A percentile compares a stretch with the other conserved stretches of the same genome.
Conservation (phyloP, 331 rosid genomes). For the Acacia concinna region DNA sequence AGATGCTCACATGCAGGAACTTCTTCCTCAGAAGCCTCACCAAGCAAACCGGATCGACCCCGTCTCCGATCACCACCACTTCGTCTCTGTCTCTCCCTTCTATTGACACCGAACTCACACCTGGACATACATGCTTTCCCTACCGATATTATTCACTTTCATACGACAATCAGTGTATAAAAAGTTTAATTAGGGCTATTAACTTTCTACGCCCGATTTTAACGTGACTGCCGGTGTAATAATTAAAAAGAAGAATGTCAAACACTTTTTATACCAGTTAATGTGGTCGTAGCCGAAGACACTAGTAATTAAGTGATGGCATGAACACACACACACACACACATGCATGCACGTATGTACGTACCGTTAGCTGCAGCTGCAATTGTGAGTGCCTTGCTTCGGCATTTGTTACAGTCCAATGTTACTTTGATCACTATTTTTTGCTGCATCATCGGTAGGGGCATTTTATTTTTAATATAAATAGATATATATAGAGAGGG, state of each 20-base stretch:
- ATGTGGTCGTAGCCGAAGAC: too few relatives aligned
- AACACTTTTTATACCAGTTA: too few relatives aligned
- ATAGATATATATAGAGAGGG: too few relatives aligned
- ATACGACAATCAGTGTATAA: too few relatives aligned
- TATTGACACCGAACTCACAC: background rate
- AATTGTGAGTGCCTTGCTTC: slow-evolving; percentile 49
- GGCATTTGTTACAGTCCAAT: slow-evolving; percentile 31
- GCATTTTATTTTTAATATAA: background rate
- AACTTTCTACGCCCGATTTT: too few relatives aligned
- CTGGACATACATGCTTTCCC: background rate
- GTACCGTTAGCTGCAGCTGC: slow-evolving; percentile 36
- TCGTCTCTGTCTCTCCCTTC: background rate
- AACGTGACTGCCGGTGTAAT: too few relatives aligned
- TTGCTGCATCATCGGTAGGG: slow-evolving; percentile 35
- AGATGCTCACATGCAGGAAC: background rate
- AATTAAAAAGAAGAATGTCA: too few relatives aligned
- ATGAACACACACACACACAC: too few relatives aligned
- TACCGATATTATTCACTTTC: too few relatives aligned
- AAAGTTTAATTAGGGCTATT: too few relatives aligned
- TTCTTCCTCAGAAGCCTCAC: background rate
- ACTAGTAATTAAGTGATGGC: background rate
- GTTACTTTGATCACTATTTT: slow-evolving; percentile 47
- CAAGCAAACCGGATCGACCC: background rate
- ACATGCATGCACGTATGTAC: too few relatives aligned
- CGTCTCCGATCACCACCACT: background rate